Base-by-base conservation (phyloP, 164 flowering plant species). In the Santalum album region DNA sequence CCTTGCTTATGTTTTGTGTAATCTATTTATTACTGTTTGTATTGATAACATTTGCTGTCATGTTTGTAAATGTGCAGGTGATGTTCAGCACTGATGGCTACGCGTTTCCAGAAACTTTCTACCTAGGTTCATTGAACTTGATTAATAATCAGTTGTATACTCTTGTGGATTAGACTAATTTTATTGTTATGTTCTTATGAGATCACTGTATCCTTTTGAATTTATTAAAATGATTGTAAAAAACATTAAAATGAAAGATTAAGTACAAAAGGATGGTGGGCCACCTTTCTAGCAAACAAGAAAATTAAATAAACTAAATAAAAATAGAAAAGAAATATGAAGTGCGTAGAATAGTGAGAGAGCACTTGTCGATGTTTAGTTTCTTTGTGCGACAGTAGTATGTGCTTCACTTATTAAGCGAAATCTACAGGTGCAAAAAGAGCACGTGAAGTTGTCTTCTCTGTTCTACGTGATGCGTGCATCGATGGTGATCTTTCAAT, bases 81-180 rank as follows among this genome's bases (percentile, higher is more conserved):
- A 87, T 92, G 96, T 92, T 92, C 85, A 92, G 99, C 75, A 87
- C 90, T 25, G 99, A 92, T 77, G 99, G 85, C 29, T 75, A 66
- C 64, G 95, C 91, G 24, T 82, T 72, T 72, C 91, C 99, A 62
- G 99, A 92, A 77, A 78, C 86, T 21, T 83, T 75, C 69, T 92
- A 78, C 73, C 65, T 92, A 78, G 99, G 99, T 92, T 57, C 48
- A 78, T 60, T 20, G 3, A 43, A 17, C 7, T 19, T 34, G 21
- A 49, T 57, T 22, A 16, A 25, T 24, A 16, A 39, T 50, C 49
- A 12, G 18, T n/a, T 9, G 4, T 16, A 20, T 48, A 17, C 19
- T 42, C 45, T 2, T 17, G 12, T 4, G 21, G 10, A 17, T 18
- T 17, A 11, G 1, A 18, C 5, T 17, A 12, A 42, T 42, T 42